Conservation (phyloP, 345 rosid species). For the Angophora floribunda region DNA sequence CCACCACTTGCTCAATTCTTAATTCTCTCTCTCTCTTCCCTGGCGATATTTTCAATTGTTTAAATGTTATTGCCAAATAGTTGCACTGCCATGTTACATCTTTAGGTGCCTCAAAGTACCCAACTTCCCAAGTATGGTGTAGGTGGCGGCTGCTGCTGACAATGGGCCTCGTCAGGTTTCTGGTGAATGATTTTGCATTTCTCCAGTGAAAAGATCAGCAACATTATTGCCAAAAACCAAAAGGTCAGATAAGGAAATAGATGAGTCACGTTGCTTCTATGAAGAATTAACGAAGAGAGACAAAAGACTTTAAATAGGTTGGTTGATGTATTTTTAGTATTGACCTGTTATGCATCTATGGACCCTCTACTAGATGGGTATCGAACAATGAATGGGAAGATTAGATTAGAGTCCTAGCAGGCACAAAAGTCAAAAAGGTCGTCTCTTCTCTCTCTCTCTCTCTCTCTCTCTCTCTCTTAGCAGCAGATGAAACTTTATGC, state of each 20-base stretch:
- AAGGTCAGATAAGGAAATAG: not conserved
- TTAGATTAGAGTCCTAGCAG: not conserved
- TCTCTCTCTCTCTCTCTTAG: not conserved
- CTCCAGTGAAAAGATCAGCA: not conserved
- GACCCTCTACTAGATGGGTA: not conserved
- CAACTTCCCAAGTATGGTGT: not conserved
- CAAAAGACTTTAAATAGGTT: not conserved
- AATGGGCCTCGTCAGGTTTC: not conserved
- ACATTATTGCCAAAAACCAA: not conserved
- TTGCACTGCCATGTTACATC: not conserved
- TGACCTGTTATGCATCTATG: not conserved
- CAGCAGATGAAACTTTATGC: not conserved
- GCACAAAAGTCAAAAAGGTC: not conserved
- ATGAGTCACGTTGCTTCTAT: not conserved
- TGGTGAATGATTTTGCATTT: not conserved
- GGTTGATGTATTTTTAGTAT: not conserved
- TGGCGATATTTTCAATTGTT: not conserved
- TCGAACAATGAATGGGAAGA: not conserved
- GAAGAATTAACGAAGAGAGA: not conserved
- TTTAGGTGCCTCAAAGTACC: not conserved
- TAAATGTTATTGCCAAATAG: not conserved
- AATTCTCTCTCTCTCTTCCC: not conserved
- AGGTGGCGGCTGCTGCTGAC: not conserved
- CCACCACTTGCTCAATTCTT: not conserved
- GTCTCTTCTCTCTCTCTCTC: not conserved